phyloP scores from a whole-genome alignment of 495 filamentous ascomycete species.

The Pyronema omphalodes region DNA sequence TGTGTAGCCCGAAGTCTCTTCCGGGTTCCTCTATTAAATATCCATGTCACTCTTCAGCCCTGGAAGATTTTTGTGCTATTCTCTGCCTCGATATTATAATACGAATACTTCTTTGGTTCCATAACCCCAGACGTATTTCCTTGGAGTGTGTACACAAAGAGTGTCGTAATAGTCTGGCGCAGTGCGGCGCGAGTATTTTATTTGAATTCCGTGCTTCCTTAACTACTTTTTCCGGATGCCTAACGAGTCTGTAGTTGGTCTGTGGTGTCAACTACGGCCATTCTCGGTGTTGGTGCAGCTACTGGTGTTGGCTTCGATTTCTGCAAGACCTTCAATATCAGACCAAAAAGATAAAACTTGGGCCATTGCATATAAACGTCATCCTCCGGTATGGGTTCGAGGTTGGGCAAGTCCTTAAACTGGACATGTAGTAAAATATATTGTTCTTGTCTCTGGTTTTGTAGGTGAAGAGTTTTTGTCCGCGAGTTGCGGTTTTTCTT shows the following conservation, averaged over 20 bases:
- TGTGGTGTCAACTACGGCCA: background rate
- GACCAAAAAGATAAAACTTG: background rate
- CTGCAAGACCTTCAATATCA: background rate
- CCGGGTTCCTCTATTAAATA: background rate
- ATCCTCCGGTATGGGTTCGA: background rate
- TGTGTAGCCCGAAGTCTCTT: background rate
- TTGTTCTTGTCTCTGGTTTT: background rate
- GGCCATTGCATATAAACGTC: slow-evolving; percentile 1
- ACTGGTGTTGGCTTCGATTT: background rate
- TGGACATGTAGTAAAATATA: background rate
- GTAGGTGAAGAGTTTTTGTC: background rate
- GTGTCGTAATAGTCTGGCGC: background rate
- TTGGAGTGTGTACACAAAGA: too few species aligned
- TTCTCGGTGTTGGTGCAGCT: background rate
- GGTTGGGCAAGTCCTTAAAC: background rate
- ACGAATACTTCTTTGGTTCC: background rate
- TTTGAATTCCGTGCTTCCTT: background rate
- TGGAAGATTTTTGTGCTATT: background rate
- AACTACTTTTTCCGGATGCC: background rate
- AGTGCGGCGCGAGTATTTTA: background rate
- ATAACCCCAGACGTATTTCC: background rate
- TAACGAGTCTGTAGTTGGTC: background rate
- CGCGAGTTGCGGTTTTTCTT: background rate
- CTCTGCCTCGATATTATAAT: background rate
- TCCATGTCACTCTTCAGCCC: background rate